Evolutionary conservation across 306 rosid species (phyloP).

Genomic region (Medicago truncatula): MtrunA17r5.0-ANR NC_053049.1:29963001-29963500

Average conservation of each 20-base stretch:
- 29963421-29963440: background rate
- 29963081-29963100: background rate
- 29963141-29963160: conserved; percentile 61
- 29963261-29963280: conserved; percentile 39
- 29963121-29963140: no score
- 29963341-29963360: background rate
- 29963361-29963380: background rate
- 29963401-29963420: conserved; percentile 12
- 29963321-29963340: conserved; percentile 22
- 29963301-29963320: conserved; percentile 22
- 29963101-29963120: no score
- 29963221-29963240: conserved; percentile 59
- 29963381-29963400: conserved; percentile 6
- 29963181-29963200: conserved; percentile 71
- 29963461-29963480: background rate
- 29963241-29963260: conserved; percentile 58
- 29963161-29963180: conserved; percentile 68
- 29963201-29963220: conserved; percentile 85
- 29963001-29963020: conserved; percentile 8
- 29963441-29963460: conserved; percentile 7
- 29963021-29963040: background rate
- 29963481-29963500: background rate
- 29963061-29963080: background rate
- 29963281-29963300: conserved; percentile 13
- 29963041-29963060: background rate